Evolutionary conservation across 495 filamentous ascomycete species (phyloP).

Genomic region (Hypoxylon cercidicola): DNA sequence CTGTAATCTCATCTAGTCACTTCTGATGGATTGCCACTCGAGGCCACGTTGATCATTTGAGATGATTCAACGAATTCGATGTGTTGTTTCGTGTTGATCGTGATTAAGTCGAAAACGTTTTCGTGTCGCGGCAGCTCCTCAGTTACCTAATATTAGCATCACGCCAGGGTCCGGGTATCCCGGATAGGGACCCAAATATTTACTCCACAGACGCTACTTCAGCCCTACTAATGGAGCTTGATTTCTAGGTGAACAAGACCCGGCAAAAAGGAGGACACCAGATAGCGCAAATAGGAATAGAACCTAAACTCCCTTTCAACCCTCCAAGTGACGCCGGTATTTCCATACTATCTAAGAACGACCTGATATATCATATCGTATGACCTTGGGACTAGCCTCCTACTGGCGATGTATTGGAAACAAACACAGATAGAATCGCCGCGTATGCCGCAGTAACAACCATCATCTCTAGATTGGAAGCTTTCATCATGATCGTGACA

Average conservation of each 20-base stretch:
- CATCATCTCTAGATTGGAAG: slow-evolving; percentile 45
- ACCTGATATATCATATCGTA: background rate
- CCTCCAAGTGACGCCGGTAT: too few relatives aligned
- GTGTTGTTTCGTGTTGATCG: background rate
- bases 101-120: background rate
- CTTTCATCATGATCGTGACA: slow-evolving; percentile 38
- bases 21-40: too few relatives aligned
- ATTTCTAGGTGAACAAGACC: too few relatives aligned
- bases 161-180: background rate
- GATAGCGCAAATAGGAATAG: too few relatives aligned
- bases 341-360: background rate
- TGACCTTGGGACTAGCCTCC: background rate
- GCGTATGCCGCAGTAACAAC: slow-evolving; percentile 45
- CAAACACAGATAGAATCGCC: slow-evolving; percentile 37
- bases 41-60: too few relatives aligned
- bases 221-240: background rate
- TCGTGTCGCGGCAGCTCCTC: background rate
- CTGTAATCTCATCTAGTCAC: background rate
- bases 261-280: too few relatives aligned
- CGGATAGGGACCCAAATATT: background rate
- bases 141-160: background rate
- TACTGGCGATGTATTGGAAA: slow-evolving; percentile 4
- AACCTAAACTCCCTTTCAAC: too few relatives aligned
- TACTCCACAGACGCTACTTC: background rate
- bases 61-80: background rate